Base-by-base conservation (phyloP, 2,329 filamentous ascomycete genomes). In the Paecilomyces dactylethromorphus region DNA sequence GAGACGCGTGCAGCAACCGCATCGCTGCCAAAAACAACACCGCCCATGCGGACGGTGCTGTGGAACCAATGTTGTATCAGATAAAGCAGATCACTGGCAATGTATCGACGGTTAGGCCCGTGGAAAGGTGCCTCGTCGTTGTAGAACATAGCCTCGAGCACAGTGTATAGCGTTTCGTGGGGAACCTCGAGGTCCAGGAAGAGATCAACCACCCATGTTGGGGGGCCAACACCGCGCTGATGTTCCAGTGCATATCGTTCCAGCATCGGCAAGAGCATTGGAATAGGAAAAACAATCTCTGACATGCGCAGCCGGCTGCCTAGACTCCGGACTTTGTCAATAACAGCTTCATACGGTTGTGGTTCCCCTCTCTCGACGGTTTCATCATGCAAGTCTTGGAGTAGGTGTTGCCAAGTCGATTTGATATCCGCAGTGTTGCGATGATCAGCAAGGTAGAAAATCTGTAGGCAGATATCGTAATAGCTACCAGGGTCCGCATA, bases 401-500 rank as follows among this genome's bases (percentile, higher is more conserved):
- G 86, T 21, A 97, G 81, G 66, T 88, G 87, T 68, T 87, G 82
- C 94, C 94, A 99, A 3, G 91, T 95, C 49, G 87, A 82, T 57
- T 84, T 83, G 67, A 99, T 94, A 62, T 94, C 90, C 50, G 90
- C 87, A 1, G 91, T 82, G 68, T 93, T 95, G 66, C 93, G 89
- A 78, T 96, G 91, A 74, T 97, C 92, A 53, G 93, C 93, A 1
- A 89, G 85, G 73, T 95, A 89, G 79, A 92, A 97, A 68, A 99
- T 96, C 60, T 93, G 82, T 8, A 99, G 84, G 71, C 91, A 96
- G 55, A 99, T 84, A 71, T 97, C 94, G 76, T 92, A 93, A 80
- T 99, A 99, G 55, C 87, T 88, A 1, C 91, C 94, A 68, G 91
- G 88, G 69, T 97, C 92, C 58, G 92, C 91, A 68, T 92, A 99